These are phyloP conservation scores for Centaurea solstitialis DNA, from an alignment of 129 eudicot species.

Conservation along the genomic window DNA sequence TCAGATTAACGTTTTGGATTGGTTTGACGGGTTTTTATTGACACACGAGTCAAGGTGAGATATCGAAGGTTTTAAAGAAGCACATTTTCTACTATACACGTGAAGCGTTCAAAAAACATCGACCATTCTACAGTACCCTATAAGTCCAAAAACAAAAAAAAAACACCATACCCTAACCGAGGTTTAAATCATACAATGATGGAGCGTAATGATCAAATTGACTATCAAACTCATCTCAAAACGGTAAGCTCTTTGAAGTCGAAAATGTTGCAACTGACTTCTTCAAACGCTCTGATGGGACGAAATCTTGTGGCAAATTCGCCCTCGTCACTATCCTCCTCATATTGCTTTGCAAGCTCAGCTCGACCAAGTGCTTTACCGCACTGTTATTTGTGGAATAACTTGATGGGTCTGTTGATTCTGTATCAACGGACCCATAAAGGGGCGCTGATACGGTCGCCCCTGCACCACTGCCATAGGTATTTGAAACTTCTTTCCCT, in stretches of 20 bases:
- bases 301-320: slow-evolving; percentile 75
- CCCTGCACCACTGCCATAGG: slow-evolving; percentile 28
- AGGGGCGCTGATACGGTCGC: slow-evolving; percentile 70
- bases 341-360: slow-evolving; percentile 90
- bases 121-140: slow-evolving; percentile 9
- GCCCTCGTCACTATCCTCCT: slow-evolving; percentile 86
- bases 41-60: not conserved
- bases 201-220: not conserved
- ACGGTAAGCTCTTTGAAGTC: slow-evolving; percentile 89
- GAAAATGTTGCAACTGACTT: slow-evolving; percentile 54
- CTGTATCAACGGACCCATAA: slow-evolving; percentile 38
- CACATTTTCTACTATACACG: slow-evolving; percentile 18
- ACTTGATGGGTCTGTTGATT: slow-evolving; percentile 14
- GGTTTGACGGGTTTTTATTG: not conserved
- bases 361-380: slow-evolving; percentile 74
- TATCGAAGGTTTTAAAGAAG: not conserved
- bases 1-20: not conserved
- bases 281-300: slow-evolving; percentile 74
- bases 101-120: slow-evolving; percentile 13
- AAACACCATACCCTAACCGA: slow-evolving; percentile 24
- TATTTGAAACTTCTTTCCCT: slow-evolving; percentile 69
- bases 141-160: not conserved
- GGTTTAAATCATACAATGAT: slow-evolving; percentile 6
- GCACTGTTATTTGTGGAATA: slow-evolving; percentile 48
- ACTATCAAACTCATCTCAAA: slow-evolving; percentile 41